Conservation (phyloP, 495 filamentous ascomycete genomes). For the Chaetomium fimeti region DNA sequence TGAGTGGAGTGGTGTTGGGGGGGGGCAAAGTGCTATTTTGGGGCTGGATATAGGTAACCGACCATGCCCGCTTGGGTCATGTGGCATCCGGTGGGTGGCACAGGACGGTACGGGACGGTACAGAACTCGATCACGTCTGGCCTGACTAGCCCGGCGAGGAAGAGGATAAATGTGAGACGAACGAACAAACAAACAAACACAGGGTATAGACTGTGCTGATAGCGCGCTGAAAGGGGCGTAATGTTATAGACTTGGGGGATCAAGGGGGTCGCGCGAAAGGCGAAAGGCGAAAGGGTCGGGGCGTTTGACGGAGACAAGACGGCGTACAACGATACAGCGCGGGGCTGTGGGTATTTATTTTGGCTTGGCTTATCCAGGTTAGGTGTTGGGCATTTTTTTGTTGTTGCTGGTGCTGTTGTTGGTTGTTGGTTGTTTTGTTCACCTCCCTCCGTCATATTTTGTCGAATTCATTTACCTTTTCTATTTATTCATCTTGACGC, state of each 20-base stretch:
- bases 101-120: too few relatives aligned
- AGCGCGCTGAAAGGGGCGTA: not conserved
- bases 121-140: too few relatives aligned
- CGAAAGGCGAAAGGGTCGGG: not conserved
- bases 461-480: not conserved
- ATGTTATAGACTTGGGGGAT: slow-evolving; percentile 20
- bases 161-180: not conserved
- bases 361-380: slow-evolving; percentile 3
- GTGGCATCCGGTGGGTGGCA: not conserved
- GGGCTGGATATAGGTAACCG: not conserved
- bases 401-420: not conserved
- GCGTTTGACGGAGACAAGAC: slow-evolving; percentile 5
- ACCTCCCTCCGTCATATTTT: not conserved
- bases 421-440: not conserved
- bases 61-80: not conserved
- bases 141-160: too few relatives aligned
- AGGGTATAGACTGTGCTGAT: slow-evolving; percentile 11
- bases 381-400: not conserved
- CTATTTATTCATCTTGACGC: too few relatives aligned
- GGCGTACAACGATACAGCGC: slow-evolving; percentile 10
- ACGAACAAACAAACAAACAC: not conserved
- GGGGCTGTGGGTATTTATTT: not conserved
- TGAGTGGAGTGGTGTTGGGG: slow-evolving; percentile 1
- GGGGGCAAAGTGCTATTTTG: too few relatives aligned
- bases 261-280: too few relatives aligned